Base-by-base conservation (phyloP, 805 yeast genomes). In the Kodamaea restingae region DNA sequence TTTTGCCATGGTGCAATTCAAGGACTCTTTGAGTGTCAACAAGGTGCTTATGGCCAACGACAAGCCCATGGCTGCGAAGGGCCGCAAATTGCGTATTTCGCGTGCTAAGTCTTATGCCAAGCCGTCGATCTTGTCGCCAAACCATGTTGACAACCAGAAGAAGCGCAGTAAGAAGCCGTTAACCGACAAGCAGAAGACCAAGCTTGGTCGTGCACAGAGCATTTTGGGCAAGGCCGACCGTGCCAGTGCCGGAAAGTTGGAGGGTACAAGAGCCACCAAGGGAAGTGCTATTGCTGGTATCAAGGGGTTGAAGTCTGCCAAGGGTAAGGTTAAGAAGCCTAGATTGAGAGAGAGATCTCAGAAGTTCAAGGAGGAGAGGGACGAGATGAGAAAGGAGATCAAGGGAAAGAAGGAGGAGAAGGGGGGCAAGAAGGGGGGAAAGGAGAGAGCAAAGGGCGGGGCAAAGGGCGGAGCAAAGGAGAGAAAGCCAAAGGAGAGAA, bases 1-100 rank as follows among this genome's bases (percentile, higher is more conserved):
- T 4, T 90, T 93, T 66, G 98, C 96, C 4, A 86, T 90, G 58
- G 88, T 93, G 25, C 98, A 91, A 61, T 93, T 90, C 67, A 75
- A 71, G 44, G 91, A 85, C 54, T 50, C 75, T 1, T 63, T 81
- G 40, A 70, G 81, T 30, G 96, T 93, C 7, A 80, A 81, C 46
- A 84, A 86, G 56, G 97, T 96, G 1, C 62, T 93, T 39, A 63
- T 88, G 43, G 65, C 87, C 44, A 77, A 90, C 59, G 91, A 78
- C 33, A 81, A 85, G 64, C 76, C 80, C 42, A 59, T 76, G 47
- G 29, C 27, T 7, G 49, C 52, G 6, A 66, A 63, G 40, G 63
- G 61, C 27, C 65, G 98, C 48, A 78, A 79, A 48, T 71, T 93
- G 50, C 78, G 98, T 58, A 81, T 91, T 28, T 61, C 82, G 21